Evolutionary conservation across 2,329 filamentous ascomycete genomes (phyloP).

Genomic region (Paraphoma chrysanthemicola): DNA sequence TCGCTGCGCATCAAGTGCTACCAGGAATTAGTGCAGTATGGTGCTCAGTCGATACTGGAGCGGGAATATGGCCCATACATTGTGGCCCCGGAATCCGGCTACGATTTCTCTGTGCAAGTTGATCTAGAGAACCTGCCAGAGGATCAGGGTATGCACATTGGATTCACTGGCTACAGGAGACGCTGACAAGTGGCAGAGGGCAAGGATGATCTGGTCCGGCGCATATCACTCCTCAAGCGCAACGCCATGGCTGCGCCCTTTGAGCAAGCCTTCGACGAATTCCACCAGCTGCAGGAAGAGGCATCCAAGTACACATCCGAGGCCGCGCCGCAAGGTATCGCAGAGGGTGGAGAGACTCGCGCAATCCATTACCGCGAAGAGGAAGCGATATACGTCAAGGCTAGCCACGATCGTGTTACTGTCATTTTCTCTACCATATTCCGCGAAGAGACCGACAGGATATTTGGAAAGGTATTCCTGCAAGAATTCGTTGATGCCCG

Average conservation of each 20-base stretch:
- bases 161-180: background rate
- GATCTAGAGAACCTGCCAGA: slow-evolving; percentile 87
- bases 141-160: slow-evolving; percentile 67
- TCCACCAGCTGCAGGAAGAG: slow-evolving; percentile 84
- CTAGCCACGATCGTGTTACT: slow-evolving; percentile 94
- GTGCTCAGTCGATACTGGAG: slow-evolving; percentile 87
- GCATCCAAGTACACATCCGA: slow-evolving; percentile 93
- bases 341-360: slow-evolving; percentile 90
- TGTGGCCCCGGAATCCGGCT: slow-evolving; percentile 84
- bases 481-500: slow-evolving; percentile 95
- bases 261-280: slow-evolving; percentile 94
- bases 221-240: slow-evolving; percentile 91
- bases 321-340: slow-evolving; percentile 87
- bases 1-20: slow-evolving; percentile 97
- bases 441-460: slow-evolving; percentile 94
- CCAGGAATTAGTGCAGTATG: slow-evolving; percentile 89
- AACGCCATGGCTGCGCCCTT: slow-evolving; percentile 99
- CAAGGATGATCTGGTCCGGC: slow-evolving; percentile 82
- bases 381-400: slow-evolving; percentile 98
- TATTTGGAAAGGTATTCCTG: slow-evolving; percentile 97
- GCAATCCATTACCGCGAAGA: slow-evolving; percentile 98
- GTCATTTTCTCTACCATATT: slow-evolving; percentile 99
- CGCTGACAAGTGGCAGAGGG: slow-evolving; percentile 65
- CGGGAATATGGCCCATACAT: slow-evolving; percentile 96
- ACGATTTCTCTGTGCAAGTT: slow-evolving; percentile 92